Percentiles rank a stretch among this genome's conserved stretches.
Conservation (phyloP, 345 rosid species). For the Gossypium australe region DNA sequence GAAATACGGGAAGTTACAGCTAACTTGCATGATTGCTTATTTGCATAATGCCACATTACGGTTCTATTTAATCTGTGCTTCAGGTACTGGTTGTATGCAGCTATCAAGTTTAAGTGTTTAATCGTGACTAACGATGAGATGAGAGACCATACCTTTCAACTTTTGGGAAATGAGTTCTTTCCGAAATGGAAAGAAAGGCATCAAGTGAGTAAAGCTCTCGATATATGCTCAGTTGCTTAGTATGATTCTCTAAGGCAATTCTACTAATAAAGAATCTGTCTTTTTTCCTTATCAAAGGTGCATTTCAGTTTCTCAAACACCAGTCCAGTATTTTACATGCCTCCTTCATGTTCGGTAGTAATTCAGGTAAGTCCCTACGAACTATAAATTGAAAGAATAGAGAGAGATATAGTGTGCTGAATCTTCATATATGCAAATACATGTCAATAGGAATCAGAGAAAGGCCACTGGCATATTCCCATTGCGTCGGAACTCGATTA, state of each 20-base stretch:
- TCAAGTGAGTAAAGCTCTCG: conserved; percentile 41
- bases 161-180: conserved; percentile 66
- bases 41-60: not conserved
- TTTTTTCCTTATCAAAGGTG: conserved; percentile 30
- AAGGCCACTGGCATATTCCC: conserved; percentile 74
- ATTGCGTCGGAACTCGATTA: conserved; percentile 32
- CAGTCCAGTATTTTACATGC: conserved; percentile 56
- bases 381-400: not conserved
- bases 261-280: not conserved
- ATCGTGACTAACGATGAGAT: conserved; percentile 74
- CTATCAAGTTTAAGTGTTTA: conserved; percentile 59
- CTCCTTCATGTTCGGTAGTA: conserved; percentile 53
- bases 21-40: not conserved
- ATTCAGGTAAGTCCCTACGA: conserved; percentile 42
- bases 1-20: conserved; percentile 13
- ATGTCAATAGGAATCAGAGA: conserved; percentile 55
- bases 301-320: conserved; percentile 45
- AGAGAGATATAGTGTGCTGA: not conserved
- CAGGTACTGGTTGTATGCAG: conserved; percentile 89
- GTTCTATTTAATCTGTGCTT: conserved; percentile 23
- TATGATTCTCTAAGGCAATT: not conserved
- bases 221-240: not conserved
- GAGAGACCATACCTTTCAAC: conserved; percentile 77
- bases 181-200: conserved; percentile 82
- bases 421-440: not conserved